Percentiles rank a stretch among this genome's conserved stretches.
Evolutionary conservation across 169 alveolate species (phyloP).

Genomic region (Perkinsus olseni): DNA sequence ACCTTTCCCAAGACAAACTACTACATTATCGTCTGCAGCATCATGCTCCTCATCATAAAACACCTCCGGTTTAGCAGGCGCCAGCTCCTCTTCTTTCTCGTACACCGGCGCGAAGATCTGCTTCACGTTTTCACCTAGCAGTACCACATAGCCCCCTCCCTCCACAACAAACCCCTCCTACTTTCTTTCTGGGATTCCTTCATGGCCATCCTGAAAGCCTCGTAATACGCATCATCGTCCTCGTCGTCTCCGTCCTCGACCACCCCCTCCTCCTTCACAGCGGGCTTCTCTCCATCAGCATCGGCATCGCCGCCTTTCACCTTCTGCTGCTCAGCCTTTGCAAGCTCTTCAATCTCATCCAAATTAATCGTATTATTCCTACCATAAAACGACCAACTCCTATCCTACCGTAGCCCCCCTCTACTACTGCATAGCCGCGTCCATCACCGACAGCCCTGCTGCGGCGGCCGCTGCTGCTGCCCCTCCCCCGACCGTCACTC

Average conservation of each 20-base stretch:
- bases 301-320: neutral
- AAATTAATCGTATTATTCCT: neutral
- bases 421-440: neutral
- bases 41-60: neutral
- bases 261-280: neutral
- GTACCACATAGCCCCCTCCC: neutral
- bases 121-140: neutral
- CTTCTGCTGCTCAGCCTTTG: neutral
- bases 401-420: neutral
- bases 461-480: neutral
- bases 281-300: neutral
- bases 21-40: conserved; percentile 12
- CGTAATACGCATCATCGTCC: neutral
- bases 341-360: neutral
- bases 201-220: neutral
- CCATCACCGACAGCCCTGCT: neutral
- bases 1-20: neutral
- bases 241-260: neutral
- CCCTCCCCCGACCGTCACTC: neutral
- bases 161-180: neutral
- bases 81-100: neutral
- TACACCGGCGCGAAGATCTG: neutral
- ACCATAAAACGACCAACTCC: neutral
- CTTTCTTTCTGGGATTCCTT: neutral
- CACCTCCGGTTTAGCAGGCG: neutral